These are phyloP conservation scores for Chlorella sp. DNA, from an alignment of 139 green algal species.

Conservation along the genomic window DNA sequence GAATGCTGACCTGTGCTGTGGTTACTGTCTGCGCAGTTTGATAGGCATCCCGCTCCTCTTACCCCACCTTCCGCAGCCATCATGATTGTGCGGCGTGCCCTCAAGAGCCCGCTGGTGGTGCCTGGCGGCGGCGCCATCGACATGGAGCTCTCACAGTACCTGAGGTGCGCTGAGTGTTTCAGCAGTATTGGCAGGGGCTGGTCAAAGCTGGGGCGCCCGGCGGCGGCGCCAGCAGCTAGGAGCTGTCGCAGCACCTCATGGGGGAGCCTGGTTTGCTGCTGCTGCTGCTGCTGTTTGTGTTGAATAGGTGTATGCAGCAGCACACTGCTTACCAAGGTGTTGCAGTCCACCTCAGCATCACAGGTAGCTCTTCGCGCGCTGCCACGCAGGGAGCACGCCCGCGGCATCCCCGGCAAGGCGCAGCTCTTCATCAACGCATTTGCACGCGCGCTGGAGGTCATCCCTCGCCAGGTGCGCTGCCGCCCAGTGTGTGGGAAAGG, in stretches of 20 bases:
- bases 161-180: conserved; percentile 30
- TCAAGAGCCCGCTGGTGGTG: conserved; percentile 88
- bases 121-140: conserved; percentile 96
- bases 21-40: no score
- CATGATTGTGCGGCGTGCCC: conserved; percentile 95
- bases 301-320: background rate
- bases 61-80: conserved; percentile 68
- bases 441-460: conserved; percentile 92
- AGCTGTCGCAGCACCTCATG: no score
- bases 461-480: conserved; percentile 77
- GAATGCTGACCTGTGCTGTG: no score
- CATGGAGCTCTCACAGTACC: conserved; percentile 76
- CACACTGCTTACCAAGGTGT: no score
- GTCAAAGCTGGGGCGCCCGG: background rate
- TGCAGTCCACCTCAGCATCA: background rate
- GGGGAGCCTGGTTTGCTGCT: no score
- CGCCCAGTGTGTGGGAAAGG: no score
- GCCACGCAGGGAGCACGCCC: conserved; percentile 57
- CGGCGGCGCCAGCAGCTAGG: no score
- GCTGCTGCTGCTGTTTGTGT: no score
- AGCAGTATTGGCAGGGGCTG: background rate
- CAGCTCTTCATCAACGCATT: conserved; percentile 98
- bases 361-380: background rate
- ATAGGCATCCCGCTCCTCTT: no score
- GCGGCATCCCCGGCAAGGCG: conserved; percentile 82